Conservation (phyloP, 768 basidiomycete species). For the Tubosaeta sp. region DNA sequence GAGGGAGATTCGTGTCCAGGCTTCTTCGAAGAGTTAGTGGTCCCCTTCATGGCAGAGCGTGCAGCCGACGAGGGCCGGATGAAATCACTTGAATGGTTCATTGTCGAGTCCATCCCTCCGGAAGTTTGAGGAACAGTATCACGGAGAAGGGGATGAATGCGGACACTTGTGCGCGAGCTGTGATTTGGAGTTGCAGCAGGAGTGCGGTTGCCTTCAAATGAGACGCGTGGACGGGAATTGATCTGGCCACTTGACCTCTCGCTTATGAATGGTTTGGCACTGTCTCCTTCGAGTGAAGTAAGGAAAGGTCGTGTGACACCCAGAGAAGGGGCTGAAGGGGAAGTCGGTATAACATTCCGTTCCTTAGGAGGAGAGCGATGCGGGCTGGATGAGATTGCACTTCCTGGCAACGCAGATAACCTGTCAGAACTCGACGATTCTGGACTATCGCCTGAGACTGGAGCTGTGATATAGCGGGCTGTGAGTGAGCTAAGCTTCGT, state of each 20-base stretch:
- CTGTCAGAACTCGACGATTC: slow-evolving; percentile 43
- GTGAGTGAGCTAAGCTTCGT: background rate
- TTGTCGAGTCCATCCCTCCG: slow-evolving; percentile 11
- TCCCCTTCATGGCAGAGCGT: slow-evolving; percentile 6
- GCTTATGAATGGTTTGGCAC: slow-evolving; percentile 24
- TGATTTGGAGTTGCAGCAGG: slow-evolving; percentile 31
- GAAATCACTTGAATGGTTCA: slow-evolving; percentile 8
- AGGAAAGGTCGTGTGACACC: slow-evolving; percentile 22
- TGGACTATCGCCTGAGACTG: slow-evolving; percentile 15
- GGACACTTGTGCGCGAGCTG: slow-evolving; percentile 33
- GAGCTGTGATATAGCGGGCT: slow-evolving; percentile 3
- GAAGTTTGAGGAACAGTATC: slow-evolving; percentile 6
- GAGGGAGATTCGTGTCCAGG: slow-evolving; percentile 25
- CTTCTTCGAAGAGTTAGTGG: slow-evolving; percentile 12
- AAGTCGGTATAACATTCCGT: slow-evolving; percentile 36
- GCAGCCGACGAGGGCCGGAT: slow-evolving; percentile 5
- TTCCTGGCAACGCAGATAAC: slow-evolving; percentile 36
- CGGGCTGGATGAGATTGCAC: slow-evolving; percentile 32
- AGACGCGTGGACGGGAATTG: slow-evolving; percentile 48
- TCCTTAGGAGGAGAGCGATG: slow-evolving; percentile 31
- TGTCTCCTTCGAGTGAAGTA: slow-evolving; percentile 10
- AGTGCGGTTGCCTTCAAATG: slow-evolving; percentile 45
- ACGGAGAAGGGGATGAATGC: slow-evolving; percentile 18
- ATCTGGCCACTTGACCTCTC: slow-evolving; percentile 40
- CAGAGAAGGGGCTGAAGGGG: slow-evolving; percentile 41